Percentiles rank a stretch among this genome's conserved stretches.
Conservation (phyloP, 1,284 basidiomycete genomes). For the Inonotus obliquus region DNA sequence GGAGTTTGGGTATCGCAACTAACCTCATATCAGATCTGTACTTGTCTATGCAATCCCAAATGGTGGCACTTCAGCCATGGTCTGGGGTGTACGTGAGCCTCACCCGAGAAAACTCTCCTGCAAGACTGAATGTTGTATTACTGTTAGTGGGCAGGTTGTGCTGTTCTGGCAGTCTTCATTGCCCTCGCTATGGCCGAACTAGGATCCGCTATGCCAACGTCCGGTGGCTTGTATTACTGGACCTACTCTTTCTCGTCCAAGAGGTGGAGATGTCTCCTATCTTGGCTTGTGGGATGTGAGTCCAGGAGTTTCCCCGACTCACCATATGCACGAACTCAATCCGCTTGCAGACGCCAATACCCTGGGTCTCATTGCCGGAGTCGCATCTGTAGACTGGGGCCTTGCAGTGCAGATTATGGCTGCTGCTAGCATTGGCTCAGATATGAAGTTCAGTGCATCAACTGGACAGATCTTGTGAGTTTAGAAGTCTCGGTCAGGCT, state of each 20-base stretch:
- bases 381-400: slow-evolving; percentile 43
- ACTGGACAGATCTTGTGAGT: slow-evolving; percentile 30
- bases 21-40: slow-evolving; percentile 29
- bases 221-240: slow-evolving; percentile 33
- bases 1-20: background rate
- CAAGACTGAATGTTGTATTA: background rate
- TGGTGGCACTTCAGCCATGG: slow-evolving; percentile 44
- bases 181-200: slow-evolving; percentile 33
- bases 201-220: slow-evolving; percentile 27
- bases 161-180: slow-evolving; percentile 25
- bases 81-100: slow-evolving; percentile 36
- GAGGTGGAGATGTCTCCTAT: slow-evolving; percentile 29
- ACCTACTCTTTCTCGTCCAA: slow-evolving; percentile 23
- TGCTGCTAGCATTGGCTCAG: slow-evolving; percentile 32
- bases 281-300: slow-evolving; percentile 33
- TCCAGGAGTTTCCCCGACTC: background rate
- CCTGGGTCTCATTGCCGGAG: slow-evolving; percentile 34
- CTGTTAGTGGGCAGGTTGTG: slow-evolving; percentile 27
- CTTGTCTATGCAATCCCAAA: slow-evolving; percentile 40
- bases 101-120: background rate
- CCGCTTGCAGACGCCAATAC: slow-evolving; percentile 32
- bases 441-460: slow-evolving; percentile 28
- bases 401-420: slow-evolving; percentile 36
- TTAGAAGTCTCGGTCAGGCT: background rate
- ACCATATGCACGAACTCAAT: background rate